Base-by-base conservation (phyloP, 345 rosid species). In the Populus nigra region DNA sequence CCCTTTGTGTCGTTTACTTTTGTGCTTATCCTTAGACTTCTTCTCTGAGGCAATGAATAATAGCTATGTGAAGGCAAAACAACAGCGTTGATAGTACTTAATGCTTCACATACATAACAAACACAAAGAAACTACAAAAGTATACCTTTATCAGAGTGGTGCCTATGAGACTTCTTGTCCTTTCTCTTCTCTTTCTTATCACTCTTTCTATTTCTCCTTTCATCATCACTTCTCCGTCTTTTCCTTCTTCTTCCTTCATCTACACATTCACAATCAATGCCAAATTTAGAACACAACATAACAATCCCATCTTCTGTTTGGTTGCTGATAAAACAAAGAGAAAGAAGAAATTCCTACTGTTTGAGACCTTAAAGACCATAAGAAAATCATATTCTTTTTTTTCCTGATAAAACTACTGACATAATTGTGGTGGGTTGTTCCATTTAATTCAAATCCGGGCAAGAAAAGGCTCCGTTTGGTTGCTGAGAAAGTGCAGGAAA, bases 1-100 rank as follows among this genome's bases (percentile, higher is more conserved):
- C 38, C 80, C 85, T 81, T 86, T 88, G 15, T 67, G 80, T 72
- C 81, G 86, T 80, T 89, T 90, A 83, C 84, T 84, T 82, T 79
- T 86, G 63, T 61, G 82, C 83, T 87, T 88, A 83, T 91, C 96
- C 90, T 85, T 90, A 0, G 91, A 90, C 88, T 89, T 92, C 88
- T 88, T 93, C 77, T 90, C 99, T 93, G 94, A 43, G 27, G 72
- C 78, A 78, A 86, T 43, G 15, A 76, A 43, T 27, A 53, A 7
- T 20, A 49, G 23, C 47, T 41, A 55, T 9, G 3, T 18, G 8
- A 20, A 35, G 10, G n/a, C 53, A 72, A 23, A 38, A 50, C 18
- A 31, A 25, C 35, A 38, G 45, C 31, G 31, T 47, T 11, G 17
- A 35, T 7, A 63, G 11, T 38, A 33, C 33, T 2, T 8, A 39